A percentile compares a stretch with the other conserved stretches of the same genome.
Conservation (phyloP, 1,284 basidiomycete species). For the Trichosporon ovoides region DNA sequence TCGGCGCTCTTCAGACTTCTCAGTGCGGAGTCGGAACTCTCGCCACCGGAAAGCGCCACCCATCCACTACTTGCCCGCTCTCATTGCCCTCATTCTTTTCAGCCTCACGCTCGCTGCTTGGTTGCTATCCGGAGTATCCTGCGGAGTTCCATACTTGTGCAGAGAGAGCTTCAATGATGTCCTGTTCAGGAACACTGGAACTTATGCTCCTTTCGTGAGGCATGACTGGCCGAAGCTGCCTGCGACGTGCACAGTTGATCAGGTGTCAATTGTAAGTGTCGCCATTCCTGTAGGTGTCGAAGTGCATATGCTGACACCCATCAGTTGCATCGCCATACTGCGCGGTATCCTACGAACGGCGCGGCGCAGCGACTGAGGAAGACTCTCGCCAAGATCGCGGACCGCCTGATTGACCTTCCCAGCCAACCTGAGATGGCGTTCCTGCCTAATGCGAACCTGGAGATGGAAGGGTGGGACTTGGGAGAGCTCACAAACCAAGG, state of each 20-base stretch:
- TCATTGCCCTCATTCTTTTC: neutral
- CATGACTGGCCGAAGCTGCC: constrained; percentile 29
- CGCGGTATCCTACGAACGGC: constrained; percentile 65
- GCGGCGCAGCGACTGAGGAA: constrained; percentile 53
- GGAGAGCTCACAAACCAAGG: constrained; percentile 65
- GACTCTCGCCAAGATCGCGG: constrained; percentile 47
- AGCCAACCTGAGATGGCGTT: constrained; percentile 56
- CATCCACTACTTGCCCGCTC: neutral
- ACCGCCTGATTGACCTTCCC: constrained; percentile 17
- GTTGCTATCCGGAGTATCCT: neutral
- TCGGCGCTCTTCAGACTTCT: neutral
- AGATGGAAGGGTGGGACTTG: constrained; percentile 52
- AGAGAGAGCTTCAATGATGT: neutral
- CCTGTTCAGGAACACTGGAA: constrained; percentile 24
- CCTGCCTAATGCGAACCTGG: constrained; percentile 58
- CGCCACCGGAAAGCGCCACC: neutral
- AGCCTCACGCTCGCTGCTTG: neutral
- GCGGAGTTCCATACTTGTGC: neutral
- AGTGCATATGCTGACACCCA: too few species aligned
- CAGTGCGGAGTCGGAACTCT: neutral
- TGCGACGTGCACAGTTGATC: constrained; percentile 37
- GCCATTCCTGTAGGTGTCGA: too few species aligned
- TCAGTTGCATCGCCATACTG: constrained; percentile 79
- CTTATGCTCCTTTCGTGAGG: constrained; percentile 34
- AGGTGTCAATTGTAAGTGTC: constrained; percentile 43